A percentile compares a stretch with the other conserved stretches of the same genome.
These are phyloP conservation scores for Anethum foeniculum DNA, from an alignment of 140 eudicot genomes.

Conservation along the genomic window DNA sequence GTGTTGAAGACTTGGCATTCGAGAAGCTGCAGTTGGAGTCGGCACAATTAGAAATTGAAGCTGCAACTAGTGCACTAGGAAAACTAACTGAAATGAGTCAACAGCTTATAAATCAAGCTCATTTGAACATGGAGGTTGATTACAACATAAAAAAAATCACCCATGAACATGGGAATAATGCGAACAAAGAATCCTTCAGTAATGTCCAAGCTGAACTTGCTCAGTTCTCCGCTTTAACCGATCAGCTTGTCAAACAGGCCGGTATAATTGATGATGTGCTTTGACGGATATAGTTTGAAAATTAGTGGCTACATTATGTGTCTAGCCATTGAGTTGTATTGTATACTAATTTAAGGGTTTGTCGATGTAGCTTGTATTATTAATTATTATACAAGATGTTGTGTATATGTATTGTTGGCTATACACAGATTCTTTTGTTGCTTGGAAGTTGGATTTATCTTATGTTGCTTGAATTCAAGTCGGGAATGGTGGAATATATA, in stretches of 20 bases:
- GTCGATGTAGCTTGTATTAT: background rate
- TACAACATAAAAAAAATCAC: slow-evolving; percentile 20
- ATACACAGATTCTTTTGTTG: background rate
- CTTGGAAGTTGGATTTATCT: background rate
- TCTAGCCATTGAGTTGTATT: background rate
- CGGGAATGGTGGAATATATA: background rate
- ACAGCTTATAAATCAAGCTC: slow-evolving; percentile 50
- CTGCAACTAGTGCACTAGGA: slow-evolving; percentile 67
- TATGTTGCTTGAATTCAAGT: background rate
- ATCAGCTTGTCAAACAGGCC: slow-evolving; percentile 59
- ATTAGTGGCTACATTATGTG: slow-evolving; percentile 1
- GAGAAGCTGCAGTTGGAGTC: slow-evolving; percentile 77
- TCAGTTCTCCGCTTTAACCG: slow-evolving; percentile 48
- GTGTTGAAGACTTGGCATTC: slow-evolving; percentile 47
- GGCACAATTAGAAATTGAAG: slow-evolving; percentile 77
- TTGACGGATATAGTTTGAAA: slow-evolving; percentile 6
- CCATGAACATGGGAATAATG: slow-evolving; percentile 9
- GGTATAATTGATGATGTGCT: slow-evolving; percentile 28
- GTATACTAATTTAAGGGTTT: background rate
- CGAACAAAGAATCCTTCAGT: slow-evolving; percentile 18
- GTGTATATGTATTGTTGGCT: background rate
- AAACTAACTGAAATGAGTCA: slow-evolving; percentile 63
- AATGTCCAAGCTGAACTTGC: slow-evolving; percentile 52
- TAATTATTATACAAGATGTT: background rate
- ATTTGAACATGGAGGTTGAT: slow-evolving; percentile 43